Conservation (phyloP, 1,284 basidiomycete genomes). For the Peniophora sp. region DNA sequence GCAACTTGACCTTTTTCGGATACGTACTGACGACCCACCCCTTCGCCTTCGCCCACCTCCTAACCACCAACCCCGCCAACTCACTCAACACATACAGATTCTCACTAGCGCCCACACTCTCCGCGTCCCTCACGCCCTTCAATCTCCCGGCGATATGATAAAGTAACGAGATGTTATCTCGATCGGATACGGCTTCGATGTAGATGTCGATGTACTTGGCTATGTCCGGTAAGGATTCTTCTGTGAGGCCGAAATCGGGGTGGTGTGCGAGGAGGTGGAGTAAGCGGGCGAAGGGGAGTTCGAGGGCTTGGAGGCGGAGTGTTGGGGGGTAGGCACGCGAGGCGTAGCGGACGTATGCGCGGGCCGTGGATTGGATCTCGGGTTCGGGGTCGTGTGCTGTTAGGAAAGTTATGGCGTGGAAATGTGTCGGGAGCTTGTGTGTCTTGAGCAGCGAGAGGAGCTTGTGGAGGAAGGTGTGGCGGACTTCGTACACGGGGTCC, state of each 20-base stretch:
- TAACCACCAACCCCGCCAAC: conserved; percentile 83
- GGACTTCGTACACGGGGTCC: conserved; percentile 88
- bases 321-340: conserved; percentile 41
- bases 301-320: conserved; percentile 62
- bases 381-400: conserved; percentile 88
- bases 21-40: conserved; percentile 77
- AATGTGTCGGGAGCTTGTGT: conserved; percentile 62
- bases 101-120: conserved; percentile 63
- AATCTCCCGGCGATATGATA: conserved; percentile 78
- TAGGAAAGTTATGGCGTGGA: conserved; percentile 82
- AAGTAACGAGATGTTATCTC: conserved; percentile 78
- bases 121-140: conserved; percentile 81
- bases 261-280: conserved; percentile 89
- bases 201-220: conserved; percentile 83
- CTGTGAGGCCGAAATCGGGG: conserved; percentile 72
- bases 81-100: conserved; percentile 88
- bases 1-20: conserved; percentile 76
- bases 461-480: conserved; percentile 73
- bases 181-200: conserved; percentile 64
- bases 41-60: conserved; percentile 53
- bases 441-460: conserved; percentile 54
- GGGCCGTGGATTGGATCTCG: conserved; percentile 62
- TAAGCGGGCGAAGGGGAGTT: conserved; percentile 79
- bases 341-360: conserved; percentile 45
- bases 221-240: conserved; percentile 63